Evolutionary conservation across 331 rosid species (phyloP), one percentile per base, ranked within the genome.

Genomic region (Acacia concinna): DNA sequence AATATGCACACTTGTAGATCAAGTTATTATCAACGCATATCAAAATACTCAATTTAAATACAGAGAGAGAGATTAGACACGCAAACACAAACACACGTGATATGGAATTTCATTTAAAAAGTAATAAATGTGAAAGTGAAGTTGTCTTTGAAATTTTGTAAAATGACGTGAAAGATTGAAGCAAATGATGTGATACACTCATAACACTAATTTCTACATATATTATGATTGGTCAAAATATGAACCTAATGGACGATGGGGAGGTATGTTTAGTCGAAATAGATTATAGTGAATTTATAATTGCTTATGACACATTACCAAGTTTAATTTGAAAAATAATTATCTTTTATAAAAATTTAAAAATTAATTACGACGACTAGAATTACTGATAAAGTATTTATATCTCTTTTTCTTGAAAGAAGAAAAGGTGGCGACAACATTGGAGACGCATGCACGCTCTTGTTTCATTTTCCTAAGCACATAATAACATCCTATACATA

Each of bases 371-470:
- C 21, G 60, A 20, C 20, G 7, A 51, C 57, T 51, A 5, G 25
- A 18, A 51, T 51, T 18, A 20, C 57, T 52, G 11, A 21, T 52
- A 21, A 21, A 52, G 27, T 20, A 52, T 52, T 51, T 51, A 20
- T 20, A 51, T 4, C 1, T 38, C 14, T 43, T 43, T 49, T 49
- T 49, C 56, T 72, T 11, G 27, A 78, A 81, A 67, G 78, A 68
- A 79, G 67, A 51, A 77, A 68, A 78, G 60, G 34, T 64, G 73
- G 82, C 76, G 78, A 79, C 83, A 75, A 73, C 72, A 27, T 54
- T 79, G 6, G 86, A 81, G 77, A 79, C 75, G 78, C 83, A 81
- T 84, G 85, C 85, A 59, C 23, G 56, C 79, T 44, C 25, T 79
- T 79, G 86, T 73, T 77, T 73, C 72, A 75, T 75, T 79, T 85